Conservation (phyloP, 768 basidiomycete species). For the Filobasidium wieringae region DNA sequence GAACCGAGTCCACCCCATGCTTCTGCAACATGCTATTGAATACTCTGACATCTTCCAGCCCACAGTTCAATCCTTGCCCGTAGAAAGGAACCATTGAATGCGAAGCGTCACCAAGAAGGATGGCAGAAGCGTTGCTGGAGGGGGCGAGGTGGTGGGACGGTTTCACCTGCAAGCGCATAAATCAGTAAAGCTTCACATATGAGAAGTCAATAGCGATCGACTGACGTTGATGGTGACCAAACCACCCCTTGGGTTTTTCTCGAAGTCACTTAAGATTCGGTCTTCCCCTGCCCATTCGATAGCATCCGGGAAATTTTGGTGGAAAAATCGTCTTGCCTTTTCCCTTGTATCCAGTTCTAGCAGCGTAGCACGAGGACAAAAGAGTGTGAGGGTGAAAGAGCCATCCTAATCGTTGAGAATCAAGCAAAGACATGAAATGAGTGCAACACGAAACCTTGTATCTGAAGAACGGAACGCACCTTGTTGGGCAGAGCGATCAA, state of each 20-base stretch:
- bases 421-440: slow-evolving; percentile 5
- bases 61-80: slow-evolving; percentile 91
- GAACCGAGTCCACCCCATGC: slow-evolving; percentile 47
- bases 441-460: neutral
- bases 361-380: slow-evolving; percentile 65
- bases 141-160: slow-evolving; percentile 76
- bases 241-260: slow-evolving; percentile 71
- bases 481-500: slow-evolving; percentile 95
- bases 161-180: neutral
- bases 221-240: slow-evolving; percentile 85
- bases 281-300: slow-evolving; percentile 70
- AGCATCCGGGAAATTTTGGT: slow-evolving; percentile 76
- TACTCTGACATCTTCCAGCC: slow-evolving; percentile 90
- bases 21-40: slow-evolving; percentile 62
- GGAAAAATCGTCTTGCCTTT: slow-evolving; percentile 58
- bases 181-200: neutral
- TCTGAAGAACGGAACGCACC: slow-evolving; percentile 45
- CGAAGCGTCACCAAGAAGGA: slow-evolving; percentile 86
- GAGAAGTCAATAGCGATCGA: neutral
- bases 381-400: slow-evolving; percentile 93
- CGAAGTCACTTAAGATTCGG: slow-evolving; percentile 62
- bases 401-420: slow-evolving; percentile 54
- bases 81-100: slow-evolving; percentile 88
- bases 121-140: slow-evolving; percentile 37
- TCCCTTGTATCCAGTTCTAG: slow-evolving; percentile 53